Percentiles rank a stretch among this genome's conserved stretches.
phyloP scores from a whole-genome alignment of 805 yeast genomes.

The Kuraishia cidri region DNA sequence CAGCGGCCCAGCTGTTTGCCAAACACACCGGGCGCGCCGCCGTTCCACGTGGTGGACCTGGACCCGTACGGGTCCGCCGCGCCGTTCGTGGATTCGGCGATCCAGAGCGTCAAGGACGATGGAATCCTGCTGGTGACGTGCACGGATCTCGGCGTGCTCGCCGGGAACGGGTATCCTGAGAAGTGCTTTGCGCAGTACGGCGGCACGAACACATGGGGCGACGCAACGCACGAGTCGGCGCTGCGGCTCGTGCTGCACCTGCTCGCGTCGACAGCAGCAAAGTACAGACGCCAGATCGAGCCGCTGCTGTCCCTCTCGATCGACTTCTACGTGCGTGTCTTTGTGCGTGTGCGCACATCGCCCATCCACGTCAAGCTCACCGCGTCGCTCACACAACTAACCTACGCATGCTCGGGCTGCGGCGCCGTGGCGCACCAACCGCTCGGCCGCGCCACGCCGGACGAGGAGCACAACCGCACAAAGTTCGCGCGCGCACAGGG shows the following conservation, averaged over 20 bases:
- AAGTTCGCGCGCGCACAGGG: constrained; percentile 57
- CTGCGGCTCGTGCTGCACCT: constrained; percentile 71
- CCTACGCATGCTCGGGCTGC: constrained; percentile 85
- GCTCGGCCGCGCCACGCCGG: constrained; percentile 48
- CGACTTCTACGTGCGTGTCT: constrained; percentile 86
- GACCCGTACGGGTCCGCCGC: constrained; percentile 98
- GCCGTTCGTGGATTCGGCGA: constrained; percentile 89
- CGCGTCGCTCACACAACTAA: constrained; percentile 67
- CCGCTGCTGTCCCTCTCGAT: constrained; percentile 82
- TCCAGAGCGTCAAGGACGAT: constrained; percentile 74
- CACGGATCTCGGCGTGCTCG: constrained; percentile 91
- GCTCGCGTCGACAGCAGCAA: constrained; percentile 79
- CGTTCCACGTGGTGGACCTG: constrained; percentile 81
- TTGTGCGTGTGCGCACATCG: constrained; percentile 66
- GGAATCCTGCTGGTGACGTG: constrained; percentile 89
- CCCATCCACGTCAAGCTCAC: constrained; percentile 79
- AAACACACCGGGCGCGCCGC: no score
- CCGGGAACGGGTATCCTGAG: constrained; percentile 95
- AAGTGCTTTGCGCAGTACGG: constrained; percentile 94
- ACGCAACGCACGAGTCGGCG: constrained; percentile 90
- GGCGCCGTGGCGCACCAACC: constrained; percentile 63
- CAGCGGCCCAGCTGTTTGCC: constrained; percentile 24
- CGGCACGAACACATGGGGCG: constrained; percentile 80
- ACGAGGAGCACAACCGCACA: constrained; percentile 9
- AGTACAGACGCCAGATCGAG: constrained; percentile 78